Conservation (phyloP, 495 filamentous ascomycete genomes). For the Lasiosphaeriaceae sp. region DNA sequence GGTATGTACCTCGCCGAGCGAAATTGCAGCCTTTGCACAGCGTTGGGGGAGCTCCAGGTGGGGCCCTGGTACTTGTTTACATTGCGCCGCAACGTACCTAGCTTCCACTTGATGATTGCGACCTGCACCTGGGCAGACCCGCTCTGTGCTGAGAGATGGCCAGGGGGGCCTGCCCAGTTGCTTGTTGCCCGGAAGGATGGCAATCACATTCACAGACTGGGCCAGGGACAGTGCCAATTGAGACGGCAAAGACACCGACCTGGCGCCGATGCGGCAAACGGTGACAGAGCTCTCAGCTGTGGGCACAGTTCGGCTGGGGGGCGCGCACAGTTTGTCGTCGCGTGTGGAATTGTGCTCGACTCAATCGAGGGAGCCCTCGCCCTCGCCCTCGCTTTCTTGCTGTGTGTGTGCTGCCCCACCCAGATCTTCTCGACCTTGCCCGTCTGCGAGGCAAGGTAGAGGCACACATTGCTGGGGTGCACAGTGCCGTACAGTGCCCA, state of each 20-base stretch:
- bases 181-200: slow-evolving; percentile 17
- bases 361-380: slow-evolving; percentile 4
- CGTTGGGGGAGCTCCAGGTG: slow-evolving; percentile 12
- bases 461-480: slow-evolving; percentile 21
- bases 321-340: slow-evolving; percentile 14
- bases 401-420: slow-evolving; percentile 4
- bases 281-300: neutral
- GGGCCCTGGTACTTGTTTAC: slow-evolving; percentile 19
- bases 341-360: slow-evolving; percentile 13
- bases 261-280: slow-evolving; percentile 11
- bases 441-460: slow-evolving; percentile 10
- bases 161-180: slow-evolving; percentile 15
- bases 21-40: slow-evolving; percentile 11
- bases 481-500: slow-evolving; percentile 18
- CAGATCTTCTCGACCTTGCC: slow-evolving; percentile 8
- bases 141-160: slow-evolving; percentile 6
- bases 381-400: neutral
- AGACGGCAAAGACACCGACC: slow-evolving; percentile 16
- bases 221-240: slow-evolving; percentile 23
- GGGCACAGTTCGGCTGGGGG: slow-evolving; percentile 8
- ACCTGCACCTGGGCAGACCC: slow-evolving; percentile 25
- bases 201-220: slow-evolving; percentile 22
- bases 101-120: slow-evolving; percentile 23
- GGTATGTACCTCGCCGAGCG: slow-evolving; percentile 23
- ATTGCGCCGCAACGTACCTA: slow-evolving; percentile 25